Base-by-base conservation (phyloP, 1,284 basidiomycete genomes). In the Agroathelia rolfsii region DNA sequence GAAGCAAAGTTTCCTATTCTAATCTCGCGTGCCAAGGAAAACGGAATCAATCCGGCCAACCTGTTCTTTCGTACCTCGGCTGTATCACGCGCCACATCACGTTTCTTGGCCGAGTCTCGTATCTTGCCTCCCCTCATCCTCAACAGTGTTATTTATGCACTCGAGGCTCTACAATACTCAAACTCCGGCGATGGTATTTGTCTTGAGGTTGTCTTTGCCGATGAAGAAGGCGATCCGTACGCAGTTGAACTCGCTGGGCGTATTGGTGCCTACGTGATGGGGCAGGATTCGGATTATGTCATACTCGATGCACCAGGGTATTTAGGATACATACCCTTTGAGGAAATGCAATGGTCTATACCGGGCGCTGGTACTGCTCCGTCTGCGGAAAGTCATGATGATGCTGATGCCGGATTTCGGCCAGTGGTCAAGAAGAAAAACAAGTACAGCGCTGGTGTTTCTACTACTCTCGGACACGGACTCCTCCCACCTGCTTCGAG, bases 211-310 rank as follows among this genome's bases (percentile, higher is more conserved):
- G 69, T 81, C 51, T 79, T 82, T 34, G 85, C 89, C 0, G 76
- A 87, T 40, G 82, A 80, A 46, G 90, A 95, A 54, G 88, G 79
- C 3, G 90, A 95, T 55, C 82, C 82, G 3, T 82, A 77, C 39
- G 82, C 84, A 20, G 87, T 92, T 2, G 79, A 82, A 38, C 62
- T 93, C 10, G 90, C 90, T 0, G 82, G 77, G 6, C 61, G 72
- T 34, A 50, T 85, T 5, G 68, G 72, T 3, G 87, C 72, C 18
- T 90, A 79, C 43, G 79, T 92, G 30, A 62, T 80, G 0, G 84
- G 81, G 13, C 72, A 67, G 40, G 89, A 89, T 60, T 86, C 83
- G 1, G 87, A 90, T 52, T 89, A 83, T 47, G 72, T 83, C 28
- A 69, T 92, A 27, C 62, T 89, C 25, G 78, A 84, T 37, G 63